Percentiles rank a stretch among this genome's conserved stretches.
These are phyloP conservation scores for Sordariomycetes sp. DNA, from an alignment of 2,329 filamentous ascomycete species.

Conservation along the genomic window DNA sequence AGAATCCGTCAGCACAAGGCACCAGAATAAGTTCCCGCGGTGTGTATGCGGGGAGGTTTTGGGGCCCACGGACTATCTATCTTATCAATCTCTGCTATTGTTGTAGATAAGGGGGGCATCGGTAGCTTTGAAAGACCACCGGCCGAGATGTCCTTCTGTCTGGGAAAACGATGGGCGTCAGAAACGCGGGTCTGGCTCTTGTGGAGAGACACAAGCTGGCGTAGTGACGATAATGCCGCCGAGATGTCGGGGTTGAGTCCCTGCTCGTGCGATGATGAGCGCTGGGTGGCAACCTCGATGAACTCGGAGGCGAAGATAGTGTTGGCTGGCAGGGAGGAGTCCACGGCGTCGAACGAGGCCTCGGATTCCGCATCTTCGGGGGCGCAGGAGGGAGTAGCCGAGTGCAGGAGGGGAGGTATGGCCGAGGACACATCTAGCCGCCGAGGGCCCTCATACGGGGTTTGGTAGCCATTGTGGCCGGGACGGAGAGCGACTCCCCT, in stretches of 20 bases:
- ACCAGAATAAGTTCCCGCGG: neutral
- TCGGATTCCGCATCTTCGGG: slow-evolving; percentile 27
- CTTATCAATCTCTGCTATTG: slow-evolving; percentile 36
- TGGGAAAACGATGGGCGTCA: slow-evolving; percentile 29
- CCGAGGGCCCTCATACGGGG: neutral
- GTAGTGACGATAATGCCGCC: slow-evolving; percentile 37
- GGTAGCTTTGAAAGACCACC: slow-evolving; percentile 39
- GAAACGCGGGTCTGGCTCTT: slow-evolving; percentile 26
- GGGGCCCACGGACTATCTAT: slow-evolving; percentile 25
- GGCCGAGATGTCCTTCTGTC: slow-evolving; percentile 32
- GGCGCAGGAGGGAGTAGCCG: neutral
- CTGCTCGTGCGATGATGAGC: slow-evolving; percentile 29
- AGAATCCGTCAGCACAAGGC: slow-evolving; percentile 3
- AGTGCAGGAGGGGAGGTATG: neutral
- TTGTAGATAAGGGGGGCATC: slow-evolving; percentile 38
- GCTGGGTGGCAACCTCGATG: slow-evolving; percentile 39
- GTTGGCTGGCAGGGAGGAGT: slow-evolving; percentile 36
- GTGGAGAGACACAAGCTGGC: slow-evolving; percentile 41
- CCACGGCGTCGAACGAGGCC: slow-evolving; percentile 17
- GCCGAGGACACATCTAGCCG: neutral
- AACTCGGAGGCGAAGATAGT: slow-evolving; percentile 44
- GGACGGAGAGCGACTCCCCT: slow-evolving; percentile 4
- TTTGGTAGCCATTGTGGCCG: neutral
- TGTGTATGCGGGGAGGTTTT: neutral
- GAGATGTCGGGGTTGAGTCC: slow-evolving; percentile 36